These are phyloP conservation scores for Exophiala sideris DNA, from an alignment of 2,329 filamentous ascomycete genomes.

Conservation along the genomic window DNA sequence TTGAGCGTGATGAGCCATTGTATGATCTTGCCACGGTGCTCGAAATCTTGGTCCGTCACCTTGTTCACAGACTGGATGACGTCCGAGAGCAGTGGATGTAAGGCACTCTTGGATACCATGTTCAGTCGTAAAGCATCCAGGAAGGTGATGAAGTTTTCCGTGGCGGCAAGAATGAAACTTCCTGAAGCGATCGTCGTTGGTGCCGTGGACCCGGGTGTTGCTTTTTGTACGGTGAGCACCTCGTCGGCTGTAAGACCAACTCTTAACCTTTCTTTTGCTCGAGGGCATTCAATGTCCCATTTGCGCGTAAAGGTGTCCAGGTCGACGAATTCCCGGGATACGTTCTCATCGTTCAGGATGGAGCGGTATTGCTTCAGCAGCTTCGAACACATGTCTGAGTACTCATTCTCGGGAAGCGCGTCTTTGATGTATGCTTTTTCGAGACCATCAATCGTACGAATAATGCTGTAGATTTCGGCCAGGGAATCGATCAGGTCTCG, in stretches of 20 bases:
- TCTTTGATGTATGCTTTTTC: slow-evolving; percentile 97
- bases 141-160: slow-evolving; percentile 98
- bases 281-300: slow-evolving; percentile 93
- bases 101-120: slow-evolving; percentile 86
- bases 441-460: slow-evolving; percentile 88
- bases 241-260: slow-evolving; percentile 76
- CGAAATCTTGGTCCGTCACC: slow-evolving; percentile 92
- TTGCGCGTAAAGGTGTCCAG: slow-evolving; percentile 85
- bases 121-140: slow-evolving; percentile 91
- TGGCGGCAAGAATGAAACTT: slow-evolving; percentile 78
- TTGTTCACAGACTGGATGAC: slow-evolving; percentile 97
- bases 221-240: slow-evolving; percentile 37
- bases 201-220: slow-evolving; percentile 32
- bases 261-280: slow-evolving; percentile 86
- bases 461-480: slow-evolving; percentile 96
- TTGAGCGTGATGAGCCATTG: slow-evolving; percentile 97
- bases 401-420: slow-evolving; percentile 84
- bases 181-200: slow-evolving; percentile 44
- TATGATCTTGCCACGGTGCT: slow-evolving; percentile 93
- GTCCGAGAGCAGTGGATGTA: slow-evolving; percentile 92
- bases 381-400: slow-evolving; percentile 92
- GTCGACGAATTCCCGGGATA: slow-evolving; percentile 82
- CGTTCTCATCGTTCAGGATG: slow-evolving; percentile 82
- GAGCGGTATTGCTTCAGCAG: slow-evolving; percentile 96
- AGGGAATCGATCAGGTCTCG: slow-evolving; percentile 93